Base-by-base conservation (phyloP, 768 basidiomycete genomes). In the Pisolithus sp. region DNA sequence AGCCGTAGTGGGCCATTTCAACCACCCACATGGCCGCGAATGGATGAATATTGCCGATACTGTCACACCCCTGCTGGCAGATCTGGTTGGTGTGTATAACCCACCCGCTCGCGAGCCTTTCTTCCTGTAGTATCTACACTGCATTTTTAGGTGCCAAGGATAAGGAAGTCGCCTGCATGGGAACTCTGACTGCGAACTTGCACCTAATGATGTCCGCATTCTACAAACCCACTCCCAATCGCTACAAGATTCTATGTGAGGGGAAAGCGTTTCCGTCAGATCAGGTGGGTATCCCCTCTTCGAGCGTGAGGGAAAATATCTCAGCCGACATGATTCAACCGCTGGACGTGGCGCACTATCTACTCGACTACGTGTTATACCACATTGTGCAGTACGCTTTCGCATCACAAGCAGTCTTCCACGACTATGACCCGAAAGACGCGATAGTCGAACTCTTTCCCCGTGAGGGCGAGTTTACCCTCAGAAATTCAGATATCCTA, bases 211-310 rank as follows among this genome's bases (percentile, higher is more conserved):
- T 97, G 83, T 79, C 83, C 64, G 83, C 84, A 23, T 98, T 99
- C 72, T 98, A 97, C 72, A 84, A 86, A 53, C 96, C 96, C 18
- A 92, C 89, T 24, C 62, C 78, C 49, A 76, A 76, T 57, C 83
- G 93, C 48, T 93, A 80, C 76, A 98, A 94, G 77, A 93, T 99
- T 66, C 74, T 99, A 52, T 95, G 91, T 71, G 96, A 99, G 74
- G 82, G 83, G 39, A 85, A 80, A 53, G 93, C 94, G 2, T 99
- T 99, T 69, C 94, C 96, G 61, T 94, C 91, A 67, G 96, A 99
- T 77, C 89, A 92, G 76, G 95, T 89, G 51, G 57, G 80, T 65
- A 39, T 48, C 42, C 41, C 54, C 28, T 48, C 50, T 59, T 49
- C n/a, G 5, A 38, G 52, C 40, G 30, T 48, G 49, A 53, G 37